Conservation (phyloP, 345 rosid genomes). For the Pistacia atlantica region DNA sequence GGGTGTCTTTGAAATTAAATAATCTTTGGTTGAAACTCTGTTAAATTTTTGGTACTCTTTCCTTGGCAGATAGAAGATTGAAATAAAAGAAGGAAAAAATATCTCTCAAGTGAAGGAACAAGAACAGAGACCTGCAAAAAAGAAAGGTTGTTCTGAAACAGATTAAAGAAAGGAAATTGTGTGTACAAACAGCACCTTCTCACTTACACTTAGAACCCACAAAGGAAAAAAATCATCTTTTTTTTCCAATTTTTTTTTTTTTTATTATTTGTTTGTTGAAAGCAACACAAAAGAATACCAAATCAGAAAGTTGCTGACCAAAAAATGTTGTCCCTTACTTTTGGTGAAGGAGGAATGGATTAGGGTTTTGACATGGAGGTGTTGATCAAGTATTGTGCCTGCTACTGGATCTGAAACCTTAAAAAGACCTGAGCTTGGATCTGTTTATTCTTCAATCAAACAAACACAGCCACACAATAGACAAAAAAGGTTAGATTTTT, state of each 20-base stretch:
- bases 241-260: no score
- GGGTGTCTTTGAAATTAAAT: no score
- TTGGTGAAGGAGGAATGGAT: neutral
- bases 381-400: conserved; percentile 1
- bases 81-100: neutral
- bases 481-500: conserved; percentile 23
- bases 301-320: conserved; percentile 13
- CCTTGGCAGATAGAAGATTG: neutral
- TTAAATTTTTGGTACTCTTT: conserved; percentile 7
- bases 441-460: conserved; percentile 19
- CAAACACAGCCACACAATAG: conserved; percentile 5
- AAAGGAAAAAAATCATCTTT: no score
- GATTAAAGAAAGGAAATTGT: neutral
- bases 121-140: neutral
- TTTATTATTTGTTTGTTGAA: neutral
- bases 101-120: neutral
- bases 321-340: conserved; percentile 6
- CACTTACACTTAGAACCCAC: neutral
- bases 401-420: conserved; percentile 14
- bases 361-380: conserved; percentile 19
- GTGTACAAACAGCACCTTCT: neutral
- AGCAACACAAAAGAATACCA: conserved; percentile 3
- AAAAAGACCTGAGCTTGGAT: conserved; percentile 16
- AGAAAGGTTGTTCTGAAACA: neutral
- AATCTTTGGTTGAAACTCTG: neutral